Evolutionary conservation across 495 filamentous ascomycete genomes (phyloP).

Genomic region (Pseudoneurospora amorphoporcata): DNA sequence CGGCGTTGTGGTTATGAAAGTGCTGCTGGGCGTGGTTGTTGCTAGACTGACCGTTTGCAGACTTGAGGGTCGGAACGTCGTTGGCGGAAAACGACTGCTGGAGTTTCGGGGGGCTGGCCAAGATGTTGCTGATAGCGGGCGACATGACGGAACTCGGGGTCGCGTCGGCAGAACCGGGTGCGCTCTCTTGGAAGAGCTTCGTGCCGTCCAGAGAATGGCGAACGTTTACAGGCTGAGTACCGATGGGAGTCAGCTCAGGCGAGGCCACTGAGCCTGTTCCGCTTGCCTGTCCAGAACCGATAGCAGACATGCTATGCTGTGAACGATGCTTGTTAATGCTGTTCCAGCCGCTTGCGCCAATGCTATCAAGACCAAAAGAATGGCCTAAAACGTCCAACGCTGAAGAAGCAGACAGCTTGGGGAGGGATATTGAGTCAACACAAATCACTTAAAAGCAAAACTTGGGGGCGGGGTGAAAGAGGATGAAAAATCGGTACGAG

Average conservation of each 20-base stretch:
- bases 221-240: conserved; percentile 35
- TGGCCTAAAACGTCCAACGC: conserved; percentile 66
- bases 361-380: conserved; percentile 49
- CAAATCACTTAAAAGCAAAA: conserved; percentile 1
- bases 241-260: conserved; percentile 29
- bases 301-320: conserved; percentile 74
- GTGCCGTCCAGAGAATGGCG: conserved; percentile 43
- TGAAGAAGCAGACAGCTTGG: conserved; percentile 64
- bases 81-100: conserved; percentile 84
- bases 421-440: conserved; percentile 7
- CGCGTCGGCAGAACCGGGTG: conserved; percentile 13
- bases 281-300: conserved; percentile 30
- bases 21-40: conserved; percentile 67
- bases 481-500: background rate
- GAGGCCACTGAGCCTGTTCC: conserved; percentile 22
- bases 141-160: conserved; percentile 23
- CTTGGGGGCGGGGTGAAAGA: background rate
- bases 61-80: conserved; percentile 80
- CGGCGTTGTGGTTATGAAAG: conserved; percentile 74
- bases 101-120: conserved; percentile 54
- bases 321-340: conserved; percentile 63
- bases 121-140: conserved; percentile 27
- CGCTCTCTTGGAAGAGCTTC: conserved; percentile 22
- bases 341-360: conserved; percentile 48
- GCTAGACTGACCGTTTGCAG: conserved; percentile 26